Conservation (phyloP, 345 rosid genomes). For the Eucalyptus dawsonii region DNA sequence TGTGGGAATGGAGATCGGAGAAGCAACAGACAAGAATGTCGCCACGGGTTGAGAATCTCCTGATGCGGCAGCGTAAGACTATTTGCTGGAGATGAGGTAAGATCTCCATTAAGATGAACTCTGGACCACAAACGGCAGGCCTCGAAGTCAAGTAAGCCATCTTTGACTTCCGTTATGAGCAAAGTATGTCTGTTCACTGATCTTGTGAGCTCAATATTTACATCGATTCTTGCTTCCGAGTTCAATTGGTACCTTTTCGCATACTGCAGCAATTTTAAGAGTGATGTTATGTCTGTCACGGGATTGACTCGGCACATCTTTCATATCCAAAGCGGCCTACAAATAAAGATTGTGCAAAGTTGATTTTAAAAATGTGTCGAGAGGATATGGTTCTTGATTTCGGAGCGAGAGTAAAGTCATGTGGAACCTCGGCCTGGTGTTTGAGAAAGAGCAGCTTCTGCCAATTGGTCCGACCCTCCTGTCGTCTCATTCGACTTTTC, state of each 20-base stretch:
- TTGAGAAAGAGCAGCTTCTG: not conserved
- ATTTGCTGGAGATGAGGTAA: not conserved
- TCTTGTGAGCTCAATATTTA: not conserved
- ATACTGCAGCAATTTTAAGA: not conserved
- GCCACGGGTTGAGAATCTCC: not conserved
- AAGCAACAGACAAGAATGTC: not conserved
- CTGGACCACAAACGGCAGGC: not conserved
- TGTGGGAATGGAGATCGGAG: not conserved
- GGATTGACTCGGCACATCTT: not conserved
- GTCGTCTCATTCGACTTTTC: not conserved
- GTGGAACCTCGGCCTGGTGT: not conserved
- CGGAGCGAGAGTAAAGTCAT: not conserved
- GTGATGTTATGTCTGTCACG: not conserved
- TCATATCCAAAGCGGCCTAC: not conserved
- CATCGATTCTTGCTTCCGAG: not conserved
- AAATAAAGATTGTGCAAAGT: not conserved
- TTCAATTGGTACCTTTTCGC: not conserved
- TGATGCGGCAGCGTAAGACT: not conserved
- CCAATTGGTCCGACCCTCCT: not conserved
- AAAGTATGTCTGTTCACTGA: not conserved
- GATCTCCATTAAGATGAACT: not conserved
- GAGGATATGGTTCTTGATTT: not conserved
- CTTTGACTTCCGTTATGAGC: not conserved
- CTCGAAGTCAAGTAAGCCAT: not conserved
- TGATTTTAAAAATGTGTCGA: not conserved